Evolutionary conservation across 805 yeast genomes (phyloP).

Genomic region (Osmozyma mogii): DNA sequence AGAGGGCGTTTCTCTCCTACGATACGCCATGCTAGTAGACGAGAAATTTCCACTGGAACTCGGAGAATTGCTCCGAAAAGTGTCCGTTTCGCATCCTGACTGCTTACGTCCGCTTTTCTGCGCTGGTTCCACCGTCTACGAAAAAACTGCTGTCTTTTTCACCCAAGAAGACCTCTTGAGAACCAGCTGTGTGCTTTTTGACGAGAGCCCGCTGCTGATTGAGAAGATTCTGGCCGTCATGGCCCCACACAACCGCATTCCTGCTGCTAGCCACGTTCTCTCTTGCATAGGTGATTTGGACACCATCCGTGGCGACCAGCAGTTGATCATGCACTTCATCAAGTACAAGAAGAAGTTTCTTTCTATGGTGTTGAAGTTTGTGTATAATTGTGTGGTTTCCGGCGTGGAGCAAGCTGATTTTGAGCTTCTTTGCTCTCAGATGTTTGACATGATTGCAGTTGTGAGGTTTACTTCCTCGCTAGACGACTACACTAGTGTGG

Average conservation of each 20-base stretch:
- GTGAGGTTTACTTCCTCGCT: constrained; percentile 24
- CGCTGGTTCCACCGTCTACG: constrained; percentile 17
- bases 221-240: neutral
- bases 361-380: constrained; percentile 19
- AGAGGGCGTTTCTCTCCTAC: constrained; percentile 32
- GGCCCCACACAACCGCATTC: too few relatives aligned
- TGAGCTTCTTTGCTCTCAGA: too few relatives aligned
- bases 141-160: constrained; percentile 19
- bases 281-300: constrained; percentile 24
- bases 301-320: constrained; percentile 21
- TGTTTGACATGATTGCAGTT: constrained; percentile 25
- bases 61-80: constrained; percentile 14
- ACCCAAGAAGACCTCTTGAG: constrained; percentile 29
- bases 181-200: constrained; percentile 19
- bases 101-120: constrained; percentile 25
- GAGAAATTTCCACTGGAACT: constrained; percentile 25
- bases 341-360: constrained; percentile 23
- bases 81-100: constrained; percentile 24
- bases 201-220: neutral
- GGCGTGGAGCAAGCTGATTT: constrained; percentile 11
- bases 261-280: constrained; percentile 20
- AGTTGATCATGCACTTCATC: constrained; percentile 31
- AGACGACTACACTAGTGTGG: constrained; percentile 15
- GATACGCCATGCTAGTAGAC: constrained; percentile 29
- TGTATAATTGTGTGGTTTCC: constrained; percentile 7